Evolutionary conservation across 495 filamentous ascomycete species (phyloP).

Genomic region (Xylaria bambusicola): DNA sequence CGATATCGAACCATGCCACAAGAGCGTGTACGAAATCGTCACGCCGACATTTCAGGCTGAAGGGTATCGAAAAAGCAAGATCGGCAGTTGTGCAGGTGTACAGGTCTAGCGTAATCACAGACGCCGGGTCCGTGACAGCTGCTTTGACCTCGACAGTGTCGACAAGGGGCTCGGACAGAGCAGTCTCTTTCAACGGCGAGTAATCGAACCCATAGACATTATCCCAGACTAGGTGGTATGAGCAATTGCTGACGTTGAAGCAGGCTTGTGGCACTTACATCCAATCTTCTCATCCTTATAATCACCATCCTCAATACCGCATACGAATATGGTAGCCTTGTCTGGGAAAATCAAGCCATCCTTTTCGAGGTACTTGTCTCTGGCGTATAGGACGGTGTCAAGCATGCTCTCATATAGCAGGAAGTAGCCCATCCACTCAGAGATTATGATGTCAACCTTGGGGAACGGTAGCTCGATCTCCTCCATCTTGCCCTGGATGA

Average conservation of each 20-base stretch:
- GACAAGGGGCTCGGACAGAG: constrained; percentile 70
- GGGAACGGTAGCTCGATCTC: constrained; percentile 78
- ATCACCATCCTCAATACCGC: constrained; percentile 82
- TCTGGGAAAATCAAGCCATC: constrained; percentile 89
- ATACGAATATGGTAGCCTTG: constrained; percentile 82
- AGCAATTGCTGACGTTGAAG: constrained; percentile 29
- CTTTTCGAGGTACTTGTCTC: constrained; percentile 75
- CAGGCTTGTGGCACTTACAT: constrained; percentile 43
- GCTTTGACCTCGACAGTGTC: constrained; percentile 73
- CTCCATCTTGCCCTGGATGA: constrained; percentile 87
- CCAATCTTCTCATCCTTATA: constrained; percentile 75
- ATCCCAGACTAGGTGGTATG: constrained; percentile 64
- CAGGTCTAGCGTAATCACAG: constrained; percentile 70
- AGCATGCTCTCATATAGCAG: constrained; percentile 94
- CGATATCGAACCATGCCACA: constrained; percentile 98
- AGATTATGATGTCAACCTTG: constrained; percentile 92
- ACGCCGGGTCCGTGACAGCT: constrained; percentile 70
- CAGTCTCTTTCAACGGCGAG: constrained; percentile 68
- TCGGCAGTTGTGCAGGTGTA: constrained; percentile 67
- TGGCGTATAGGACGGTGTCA: constrained; percentile 85
- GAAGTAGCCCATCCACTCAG: constrained; percentile 98
- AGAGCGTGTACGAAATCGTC: constrained; percentile 93
- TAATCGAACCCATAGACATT: constrained; percentile 81
- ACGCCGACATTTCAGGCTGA: constrained; percentile 69
- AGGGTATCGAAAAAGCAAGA: constrained; percentile 65